Evolutionary conservation across 495 filamentous ascomycete species (phyloP), one percentile per base, ranked within the genome.

Genomic region (Penicillium cinerascens): DNA sequence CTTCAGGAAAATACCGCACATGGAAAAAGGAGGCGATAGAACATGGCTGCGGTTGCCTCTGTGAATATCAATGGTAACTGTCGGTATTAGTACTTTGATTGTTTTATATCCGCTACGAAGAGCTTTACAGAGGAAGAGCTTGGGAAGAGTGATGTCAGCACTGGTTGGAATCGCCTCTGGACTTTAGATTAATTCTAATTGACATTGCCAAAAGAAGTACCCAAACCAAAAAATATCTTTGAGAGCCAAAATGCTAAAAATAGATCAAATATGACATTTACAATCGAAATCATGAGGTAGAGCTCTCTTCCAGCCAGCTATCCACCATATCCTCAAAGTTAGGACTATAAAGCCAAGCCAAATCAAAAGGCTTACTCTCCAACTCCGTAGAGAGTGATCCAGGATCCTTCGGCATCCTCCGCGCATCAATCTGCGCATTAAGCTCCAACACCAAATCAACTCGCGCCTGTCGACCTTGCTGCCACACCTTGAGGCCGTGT

Each of bases 291-390:
- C 23, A 53, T 7, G 22, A 37, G 13, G 29, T 21, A n/a, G 16
- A 22, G 21, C 21, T n/a, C 16, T n/a, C 8, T 17, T 48, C 41
- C 4, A 68, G 41, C 66, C 66, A 69, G 4, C 51, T 36, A 20
- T 51, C 46, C 3, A 66, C 64, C 50, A 69, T 61, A 5, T 52
- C 45, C 11, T 67, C 66, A 48, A 69, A 64, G 27, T 63, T 46
- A 7, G 59, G 45, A 22, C 43, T 58, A 51, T 71, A 69, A 25
- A 71, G 52, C 58, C 72, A 73, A 8, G 56, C 63, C 39, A 66
- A 47, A 40, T 74, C 69, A 54, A 72, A 74, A 23, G 51, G 51
- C 44, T 51, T 52, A 44, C 58, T 62, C 3, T 66, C 65, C 55
- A 68, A 60, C 38, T 70, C 68, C 6, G 52, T 49, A 41, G 26